These are phyloP conservation scores for Tetrahymena thermophila DNA, from an alignment of 73 alveolate genomes.

Conservation along the genomic window DNA sequence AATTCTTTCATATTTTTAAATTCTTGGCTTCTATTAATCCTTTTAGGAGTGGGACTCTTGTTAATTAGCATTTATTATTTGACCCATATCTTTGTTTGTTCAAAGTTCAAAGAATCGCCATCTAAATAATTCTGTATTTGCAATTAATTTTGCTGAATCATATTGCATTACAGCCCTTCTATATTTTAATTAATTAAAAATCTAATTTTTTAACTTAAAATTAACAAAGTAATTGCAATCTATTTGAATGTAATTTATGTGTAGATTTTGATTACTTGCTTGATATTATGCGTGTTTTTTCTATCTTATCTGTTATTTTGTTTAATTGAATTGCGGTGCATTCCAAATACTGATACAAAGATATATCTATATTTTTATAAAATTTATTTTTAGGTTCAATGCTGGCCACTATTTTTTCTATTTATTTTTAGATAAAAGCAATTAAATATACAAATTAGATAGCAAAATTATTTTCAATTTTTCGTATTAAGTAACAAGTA, in stretches of 20 bases:
- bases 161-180: not conserved
- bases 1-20: not conserved
- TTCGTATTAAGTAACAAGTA: too few relatives aligned
- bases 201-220: not conserved
- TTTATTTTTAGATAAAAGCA: too few relatives aligned
- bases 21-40: not conserved
- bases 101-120: not conserved
- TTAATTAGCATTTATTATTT: not conserved
- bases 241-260: not conserved
- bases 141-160: not conserved
- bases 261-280: not conserved
- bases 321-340: too few relatives aligned
- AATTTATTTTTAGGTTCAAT: too few relatives aligned
- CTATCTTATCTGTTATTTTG: not conserved
- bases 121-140: not conserved
- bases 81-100: not conserved
- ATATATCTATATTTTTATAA: too few relatives aligned
- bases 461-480: too few relatives aligned
- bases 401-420: not conserved
- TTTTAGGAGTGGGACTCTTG: not conserved
- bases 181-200: too few relatives aligned
- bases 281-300: too few relatives aligned
- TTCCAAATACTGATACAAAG: too few relatives aligned
- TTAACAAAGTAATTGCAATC: not conserved
- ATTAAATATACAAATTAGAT: too few relatives aligned